phyloP scores from a whole-genome alignment of 768 basidiomycete genomes.

The Pleurotus cornucopiae region DNA sequence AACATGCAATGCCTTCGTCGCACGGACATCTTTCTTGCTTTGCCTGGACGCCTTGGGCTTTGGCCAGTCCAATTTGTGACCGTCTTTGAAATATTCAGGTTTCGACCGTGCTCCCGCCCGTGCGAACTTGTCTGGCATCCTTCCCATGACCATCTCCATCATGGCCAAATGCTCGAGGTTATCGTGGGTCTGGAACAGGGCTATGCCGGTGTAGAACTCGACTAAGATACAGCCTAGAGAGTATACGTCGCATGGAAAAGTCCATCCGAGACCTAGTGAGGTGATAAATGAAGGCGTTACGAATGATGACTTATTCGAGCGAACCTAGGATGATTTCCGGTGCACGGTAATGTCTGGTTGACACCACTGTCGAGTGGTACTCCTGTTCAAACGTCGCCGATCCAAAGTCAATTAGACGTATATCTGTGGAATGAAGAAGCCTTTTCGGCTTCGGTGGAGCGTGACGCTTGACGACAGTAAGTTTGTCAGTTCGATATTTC shows the following conservation, averaged over 20 bases:
- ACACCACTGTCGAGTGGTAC: slow-evolving; percentile 97
- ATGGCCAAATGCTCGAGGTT: slow-evolving; percentile 98
- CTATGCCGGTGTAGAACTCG: slow-evolving; percentile 96
- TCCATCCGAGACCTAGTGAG: slow-evolving; percentile 87
- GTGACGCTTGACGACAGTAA: slow-evolving; percentile 44
- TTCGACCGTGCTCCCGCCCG: slow-evolving; percentile 73
- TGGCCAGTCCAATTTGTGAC: slow-evolving; percentile 86
- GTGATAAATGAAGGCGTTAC: slow-evolving; percentile 13
- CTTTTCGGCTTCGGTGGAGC: slow-evolving; percentile 65
- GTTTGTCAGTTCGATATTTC: slow-evolving; percentile 9
- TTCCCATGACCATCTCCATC: slow-evolving; percentile 99
- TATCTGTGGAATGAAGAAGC: slow-evolving; percentile 83
- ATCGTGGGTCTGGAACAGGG: slow-evolving; percentile 99
- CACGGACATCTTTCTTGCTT: slow-evolving; percentile 90
- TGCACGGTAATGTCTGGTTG: slow-evolving; percentile 96
- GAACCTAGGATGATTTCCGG: slow-evolving; percentile 97
- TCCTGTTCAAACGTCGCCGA: slow-evolving; percentile 97
- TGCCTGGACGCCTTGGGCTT: slow-evolving; percentile 83
- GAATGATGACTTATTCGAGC: slow-evolving; percentile 2
- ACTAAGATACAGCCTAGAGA: slow-evolving; percentile 98
- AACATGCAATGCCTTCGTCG: slow-evolving; percentile 75
- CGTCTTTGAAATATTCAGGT: slow-evolving; percentile 91
- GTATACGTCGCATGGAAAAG: slow-evolving; percentile 97
- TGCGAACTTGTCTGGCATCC: slow-evolving; percentile 87
- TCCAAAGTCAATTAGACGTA: slow-evolving; percentile 96